These are phyloP conservation scores for Beauveria bassiana DNA, from an alignment of 2,329 filamentous ascomycete genomes.

Conservation along the genomic window DNA sequence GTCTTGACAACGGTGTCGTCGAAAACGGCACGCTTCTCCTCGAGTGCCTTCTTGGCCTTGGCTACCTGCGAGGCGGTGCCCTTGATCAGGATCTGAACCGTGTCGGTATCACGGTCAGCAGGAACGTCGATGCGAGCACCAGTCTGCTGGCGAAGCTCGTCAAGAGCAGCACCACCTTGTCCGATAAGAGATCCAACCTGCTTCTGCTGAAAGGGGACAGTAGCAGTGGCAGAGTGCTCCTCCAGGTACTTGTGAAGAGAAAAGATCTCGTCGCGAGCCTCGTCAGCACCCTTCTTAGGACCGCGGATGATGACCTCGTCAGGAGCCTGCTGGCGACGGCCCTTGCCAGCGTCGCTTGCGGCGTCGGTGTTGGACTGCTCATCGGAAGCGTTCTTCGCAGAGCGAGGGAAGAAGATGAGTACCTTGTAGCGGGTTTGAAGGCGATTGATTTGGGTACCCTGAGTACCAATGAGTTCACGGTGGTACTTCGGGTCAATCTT, in stretches of 20 bases:
- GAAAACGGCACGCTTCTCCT: conserved; percentile 79
- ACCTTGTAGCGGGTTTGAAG: conserved; percentile 91
- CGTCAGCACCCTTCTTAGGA: conserved; percentile 85
- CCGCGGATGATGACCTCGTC: conserved; percentile 90
- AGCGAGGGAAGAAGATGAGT: conserved; percentile 84
- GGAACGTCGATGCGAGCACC: conserved; percentile 91
- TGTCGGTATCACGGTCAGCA: conserved; percentile 63
- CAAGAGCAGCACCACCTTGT: conserved; percentile 81
- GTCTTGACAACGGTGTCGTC: conserved; percentile 82
- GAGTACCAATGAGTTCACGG: conserved; percentile 82
- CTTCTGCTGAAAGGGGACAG: conserved; percentile 78
- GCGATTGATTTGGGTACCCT: conserved; percentile 81
- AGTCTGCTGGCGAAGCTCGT: conserved; percentile 75
- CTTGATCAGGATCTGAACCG: conserved; percentile 84
- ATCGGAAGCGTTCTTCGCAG: conserved; percentile 53
- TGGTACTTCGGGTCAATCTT: conserved; percentile 94
- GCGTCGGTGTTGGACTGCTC: conserved; percentile 65
- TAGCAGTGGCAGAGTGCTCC: conserved; percentile 75
- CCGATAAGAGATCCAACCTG: conserved; percentile 94
- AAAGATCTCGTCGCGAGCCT: conserved; percentile 84
- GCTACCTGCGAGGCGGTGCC: conserved; percentile 87
- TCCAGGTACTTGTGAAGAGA: conserved; percentile 82
- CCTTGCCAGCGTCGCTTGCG: conserved; percentile 58
- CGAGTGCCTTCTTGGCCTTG: conserved; percentile 81
- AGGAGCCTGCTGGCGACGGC: conserved; percentile 63